Conservation (phyloP, 345 rosid genomes). For the Camelina laxa region DNA sequence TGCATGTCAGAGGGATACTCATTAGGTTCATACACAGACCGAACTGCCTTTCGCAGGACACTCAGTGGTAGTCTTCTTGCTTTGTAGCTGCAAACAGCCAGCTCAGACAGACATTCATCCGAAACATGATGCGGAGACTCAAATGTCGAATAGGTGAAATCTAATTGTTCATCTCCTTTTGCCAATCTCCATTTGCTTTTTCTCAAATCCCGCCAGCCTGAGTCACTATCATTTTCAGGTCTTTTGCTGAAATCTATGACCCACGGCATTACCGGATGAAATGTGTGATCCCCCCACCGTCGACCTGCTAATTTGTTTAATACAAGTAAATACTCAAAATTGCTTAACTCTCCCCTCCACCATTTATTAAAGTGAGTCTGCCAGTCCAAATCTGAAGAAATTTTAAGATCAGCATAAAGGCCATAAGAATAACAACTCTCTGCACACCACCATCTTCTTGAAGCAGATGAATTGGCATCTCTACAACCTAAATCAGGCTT, state of each 20-base stretch:
- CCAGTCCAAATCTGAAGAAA: conserved; percentile 68
- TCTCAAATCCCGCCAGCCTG: conserved; percentile 91
- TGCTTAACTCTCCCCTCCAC: conserved; percentile 90
- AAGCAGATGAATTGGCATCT: conserved; percentile 36
- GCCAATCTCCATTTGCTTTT: conserved; percentile 98
- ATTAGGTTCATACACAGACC: conserved; percentile 94
- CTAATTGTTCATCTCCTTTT: conserved; percentile 96
- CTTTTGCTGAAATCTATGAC: conserved; percentile 86
- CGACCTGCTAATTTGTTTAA: conserved; percentile 86
- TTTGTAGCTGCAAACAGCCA: conserved; percentile 98
- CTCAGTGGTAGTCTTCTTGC: conserved; percentile 94
- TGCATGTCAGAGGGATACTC: conserved; percentile 96
- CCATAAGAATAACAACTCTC: conserved; percentile 61
- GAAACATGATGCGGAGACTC: conserved; percentile 96
- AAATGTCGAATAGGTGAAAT: conserved; percentile 88
- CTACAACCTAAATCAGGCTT: conserved; percentile 44
- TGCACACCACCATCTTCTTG: conserved; percentile 49
- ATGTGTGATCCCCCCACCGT: conserved; percentile 94
- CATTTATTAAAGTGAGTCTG: conserved; percentile 65
- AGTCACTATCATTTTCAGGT: conserved; percentile 72
- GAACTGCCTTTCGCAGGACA: conserved; percentile 83
- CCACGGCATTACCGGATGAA: conserved; percentile 97
- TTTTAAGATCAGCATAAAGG: conserved; percentile 67
- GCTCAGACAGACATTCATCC: conserved; percentile 96
- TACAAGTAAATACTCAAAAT: conserved; percentile 85